Evolutionary conservation across 2,329 filamentous ascomycete genomes (phyloP).

Genomic region (Cladosporium phlei): DNA sequence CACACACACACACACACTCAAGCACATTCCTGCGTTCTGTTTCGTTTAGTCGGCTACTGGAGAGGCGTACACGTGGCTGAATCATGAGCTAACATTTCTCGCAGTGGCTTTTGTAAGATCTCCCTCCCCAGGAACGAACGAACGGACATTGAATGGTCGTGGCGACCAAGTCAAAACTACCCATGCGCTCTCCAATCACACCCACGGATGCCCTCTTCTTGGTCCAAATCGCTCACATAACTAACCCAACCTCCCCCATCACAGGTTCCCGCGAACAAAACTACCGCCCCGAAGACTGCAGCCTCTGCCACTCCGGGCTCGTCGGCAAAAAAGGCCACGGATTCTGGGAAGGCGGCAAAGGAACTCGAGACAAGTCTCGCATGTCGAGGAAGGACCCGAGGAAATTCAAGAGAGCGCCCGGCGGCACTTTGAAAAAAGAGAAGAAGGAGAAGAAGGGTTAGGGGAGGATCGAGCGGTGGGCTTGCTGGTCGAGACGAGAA

Average conservation of each 20-base stretch:
- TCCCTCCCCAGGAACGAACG: neutral
- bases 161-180: too few relatives aligned
- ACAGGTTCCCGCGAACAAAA: constrained; percentile 66
- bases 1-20: too few relatives aligned
- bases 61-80: too few relatives aligned
- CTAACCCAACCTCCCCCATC: constrained; percentile 30
- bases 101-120: constrained; percentile 18
- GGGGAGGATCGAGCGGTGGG: too few relatives aligned
- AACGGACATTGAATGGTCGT: too few relatives aligned
- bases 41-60: too few relatives aligned
- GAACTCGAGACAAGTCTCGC: constrained; percentile 61
- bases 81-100: constrained; percentile 1
- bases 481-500: too few relatives aligned
- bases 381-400: constrained; percentile 74
- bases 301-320: constrained; percentile 65
- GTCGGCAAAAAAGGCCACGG: constrained; percentile 63
- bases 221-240: neutral
- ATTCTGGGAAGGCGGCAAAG: constrained; percentile 82
- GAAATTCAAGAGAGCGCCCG: constrained; percentile 53
- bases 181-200: neutral
- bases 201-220: neutral
- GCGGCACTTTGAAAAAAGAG: constrained; percentile 10
- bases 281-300: constrained; percentile 71
- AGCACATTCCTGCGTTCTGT: too few relatives aligned
- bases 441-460: neutral